Base-by-base conservation (phyloP, 2,329 filamentous ascomycete species). In the Fusarium kyushuense region DNA sequence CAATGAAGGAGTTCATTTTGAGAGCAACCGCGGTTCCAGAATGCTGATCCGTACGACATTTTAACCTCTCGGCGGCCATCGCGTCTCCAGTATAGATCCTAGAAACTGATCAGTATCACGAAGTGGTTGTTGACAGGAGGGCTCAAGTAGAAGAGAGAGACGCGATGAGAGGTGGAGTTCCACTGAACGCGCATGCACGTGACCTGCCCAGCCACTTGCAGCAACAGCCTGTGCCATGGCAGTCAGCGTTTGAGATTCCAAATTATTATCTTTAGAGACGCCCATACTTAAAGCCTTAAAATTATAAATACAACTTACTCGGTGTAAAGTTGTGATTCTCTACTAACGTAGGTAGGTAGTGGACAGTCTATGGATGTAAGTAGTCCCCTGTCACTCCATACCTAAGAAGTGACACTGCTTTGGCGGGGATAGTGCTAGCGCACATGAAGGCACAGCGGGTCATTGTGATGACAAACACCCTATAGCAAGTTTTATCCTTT, bases 1-100 rank as follows among this genome's bases (percentile, higher is more conserved):
- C 71, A 60, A 70, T 79, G 83, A 87, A 85, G 84, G 84, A 84
- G 79, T 75, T 78, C 72, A 70, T 53, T 73, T 71, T 74, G 69
- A 71, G 69, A 54, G 72, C 48, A 48, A 67, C 57, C 55, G 32
- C 53, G 51, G 51, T 16, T 45, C 46, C 43, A 35, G 51, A 61
- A 48, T 45, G 57, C 63, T 71, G 55, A 58, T 70, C 64, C n/a
- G 54, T 51, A 58, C 54, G 54, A 65, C 5, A 63, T 63, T 58
- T 35, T 51, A 23, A 21, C 47, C 42, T 70, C 45, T 38, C 17
- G 47, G 49, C 25, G 25, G 38, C 51, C 33, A 6, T 54, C 57
- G 52, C n/a, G 21, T 70, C 71, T 74, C 72, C 59, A 63, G 61
- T 55, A 58, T 53, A 42, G 47, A 67, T 29, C 46, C 41, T 46